Conservation (phyloP, 1,284 basidiomycete genomes). For the Rugosomyces carneus region DNA sequence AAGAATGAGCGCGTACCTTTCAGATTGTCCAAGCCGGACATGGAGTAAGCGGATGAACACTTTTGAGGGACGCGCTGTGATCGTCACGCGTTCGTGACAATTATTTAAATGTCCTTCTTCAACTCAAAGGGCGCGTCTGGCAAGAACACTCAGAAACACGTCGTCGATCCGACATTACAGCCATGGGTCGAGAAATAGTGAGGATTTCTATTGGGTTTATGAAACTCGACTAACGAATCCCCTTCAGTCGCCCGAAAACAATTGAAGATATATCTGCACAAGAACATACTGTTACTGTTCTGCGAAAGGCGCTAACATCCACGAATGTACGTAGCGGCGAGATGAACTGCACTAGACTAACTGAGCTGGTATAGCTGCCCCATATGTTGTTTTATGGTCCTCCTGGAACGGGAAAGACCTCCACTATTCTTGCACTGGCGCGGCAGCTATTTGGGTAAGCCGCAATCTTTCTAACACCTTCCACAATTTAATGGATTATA, state of each 20-base stretch:
- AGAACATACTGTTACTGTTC: conserved; percentile 91
- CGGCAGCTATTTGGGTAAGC: conserved; percentile 93
- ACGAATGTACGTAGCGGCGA: conserved; percentile 66
- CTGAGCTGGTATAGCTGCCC: conserved; percentile 61
- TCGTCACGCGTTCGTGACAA: conserved; percentile 38
- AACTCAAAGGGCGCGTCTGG: conserved; percentile 32
- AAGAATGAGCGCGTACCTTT: conserved; percentile 27
- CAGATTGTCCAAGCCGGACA: conserved; percentile 30
- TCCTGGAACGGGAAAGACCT: conserved; percentile 98
- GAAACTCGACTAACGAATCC: conserved; percentile 6
- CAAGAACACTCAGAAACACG: conserved; percentile 29
- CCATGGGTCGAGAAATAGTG: conserved; percentile 99
- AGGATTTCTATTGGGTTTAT: conserved; percentile 15
- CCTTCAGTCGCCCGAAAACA: conserved; percentile 84
- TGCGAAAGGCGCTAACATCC: conserved; percentile 86
- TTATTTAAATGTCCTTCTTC: conserved; percentile 64
- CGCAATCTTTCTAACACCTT: not conserved
- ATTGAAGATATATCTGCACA: conserved; percentile 97
- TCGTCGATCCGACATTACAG: conserved; percentile 61
- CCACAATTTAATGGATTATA: conserved; percentile 2
- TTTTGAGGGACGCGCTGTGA: conserved; percentile 27
- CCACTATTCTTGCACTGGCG: conserved; percentile 92
- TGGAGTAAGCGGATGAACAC: conserved; percentile 22
- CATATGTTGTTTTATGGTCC: conserved; percentile 99
- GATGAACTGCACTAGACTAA: conserved; percentile 1